Percentiles rank a stretch among this genome's conserved stretches.
Evolutionary conservation across 2,329 filamentous ascomycete genomes (phyloP).

Genomic region (Albifimbria verrucaria): DNA sequence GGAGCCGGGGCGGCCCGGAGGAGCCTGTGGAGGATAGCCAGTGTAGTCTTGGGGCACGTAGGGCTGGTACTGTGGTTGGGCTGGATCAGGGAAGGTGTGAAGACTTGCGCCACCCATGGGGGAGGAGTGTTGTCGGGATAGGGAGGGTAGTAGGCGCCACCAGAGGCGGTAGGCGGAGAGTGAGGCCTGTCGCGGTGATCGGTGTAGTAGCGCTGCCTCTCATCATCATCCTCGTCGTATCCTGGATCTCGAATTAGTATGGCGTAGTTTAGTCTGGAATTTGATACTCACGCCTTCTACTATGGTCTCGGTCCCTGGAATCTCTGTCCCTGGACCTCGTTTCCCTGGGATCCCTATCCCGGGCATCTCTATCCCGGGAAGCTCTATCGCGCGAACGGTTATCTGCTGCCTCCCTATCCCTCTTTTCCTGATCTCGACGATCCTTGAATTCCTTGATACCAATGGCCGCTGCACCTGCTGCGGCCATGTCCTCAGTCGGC

Average conservation of each 20-base stretch:
- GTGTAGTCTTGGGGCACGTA: slow-evolving; percentile 42
- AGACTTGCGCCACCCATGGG: slow-evolving; percentile 15
- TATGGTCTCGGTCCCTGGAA: slow-evolving; percentile 14
- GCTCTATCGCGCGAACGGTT: neutral
- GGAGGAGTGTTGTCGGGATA: slow-evolving; percentile 29
- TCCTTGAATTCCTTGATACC: slow-evolving; percentile 60
- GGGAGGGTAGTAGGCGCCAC: slow-evolving; percentile 47
- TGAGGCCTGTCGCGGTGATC: slow-evolving; percentile 32
- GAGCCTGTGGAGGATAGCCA: slow-evolving; percentile 37
- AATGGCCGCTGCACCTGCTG: slow-evolving; percentile 58
- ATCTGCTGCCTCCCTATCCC: slow-evolving; percentile 15
- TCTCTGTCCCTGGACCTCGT: slow-evolving; percentile 31
- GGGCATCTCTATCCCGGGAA: neutral
- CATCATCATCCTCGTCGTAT: slow-evolving; percentile 18
- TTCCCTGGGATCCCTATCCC: slow-evolving; percentile 22
- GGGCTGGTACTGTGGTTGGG: slow-evolving; percentile 22
- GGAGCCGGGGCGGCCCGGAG: slow-evolving; percentile 25
- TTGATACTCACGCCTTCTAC: slow-evolving; percentile 13
- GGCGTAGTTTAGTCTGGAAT: slow-evolving; percentile 27
- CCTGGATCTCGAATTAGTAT: slow-evolving; percentile 4
- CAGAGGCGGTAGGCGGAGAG: slow-evolving; percentile 49
- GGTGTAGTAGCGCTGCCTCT: slow-evolving; percentile 30
- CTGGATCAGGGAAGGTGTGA: slow-evolving; percentile 21
- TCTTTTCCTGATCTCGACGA: slow-evolving; percentile 40
- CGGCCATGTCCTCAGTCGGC: slow-evolving; percentile 53